Evolutionary conservation across 2,329 filamentous ascomycete genomes (phyloP), one percentile per base, ranked within the genome.

Genomic region (Leptosphaerulina australis): DNA sequence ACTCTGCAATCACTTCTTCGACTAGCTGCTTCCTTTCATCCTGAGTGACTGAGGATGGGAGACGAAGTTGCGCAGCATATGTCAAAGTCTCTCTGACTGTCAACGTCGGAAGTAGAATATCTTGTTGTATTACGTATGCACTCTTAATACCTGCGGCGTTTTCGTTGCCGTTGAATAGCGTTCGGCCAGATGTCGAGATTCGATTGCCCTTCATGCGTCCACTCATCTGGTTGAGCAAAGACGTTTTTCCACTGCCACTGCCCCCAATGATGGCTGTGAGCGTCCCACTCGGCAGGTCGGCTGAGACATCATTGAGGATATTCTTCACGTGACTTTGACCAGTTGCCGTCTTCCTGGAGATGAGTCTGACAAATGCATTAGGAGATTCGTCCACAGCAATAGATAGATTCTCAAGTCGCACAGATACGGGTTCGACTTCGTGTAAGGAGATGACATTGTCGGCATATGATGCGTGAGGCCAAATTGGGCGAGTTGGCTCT

Each of bases 261-360:
- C 87, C 87, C 8, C 88, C 88, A 49, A 91, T 84, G 44, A 91
- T 90, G 7, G 88, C 88, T 0, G 87, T 90, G 30, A 92, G 71
- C 3, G 83, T 87, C 3, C 88, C 87, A 6, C 82, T 79, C 3
- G 78, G 77, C 66, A 91, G 81, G 18, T 83, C 79, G 2, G 86
- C 86, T 56, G 81, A 81, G 35, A 91, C 81, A 22, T 81, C 80
- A 43, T 85, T 76, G 8, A 91, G 74, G 9, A 91, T 82, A 5
- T 67, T 70, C 58, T 79, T 81, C 40, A 68, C 61, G 64, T 71
- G 59, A 37, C 46, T 58, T 26, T 47, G 45, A 28, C 44, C 30
- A 63, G 56, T 35, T 58, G 50, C 24, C n/a, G 47, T 61, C 47
- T 58, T 68, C 53, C 54, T 70, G 35, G 54, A 64, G 56, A 59